Conservation (phyloP, 2,329 filamentous ascomycete species). For the Aspergillus hortae region DNA sequence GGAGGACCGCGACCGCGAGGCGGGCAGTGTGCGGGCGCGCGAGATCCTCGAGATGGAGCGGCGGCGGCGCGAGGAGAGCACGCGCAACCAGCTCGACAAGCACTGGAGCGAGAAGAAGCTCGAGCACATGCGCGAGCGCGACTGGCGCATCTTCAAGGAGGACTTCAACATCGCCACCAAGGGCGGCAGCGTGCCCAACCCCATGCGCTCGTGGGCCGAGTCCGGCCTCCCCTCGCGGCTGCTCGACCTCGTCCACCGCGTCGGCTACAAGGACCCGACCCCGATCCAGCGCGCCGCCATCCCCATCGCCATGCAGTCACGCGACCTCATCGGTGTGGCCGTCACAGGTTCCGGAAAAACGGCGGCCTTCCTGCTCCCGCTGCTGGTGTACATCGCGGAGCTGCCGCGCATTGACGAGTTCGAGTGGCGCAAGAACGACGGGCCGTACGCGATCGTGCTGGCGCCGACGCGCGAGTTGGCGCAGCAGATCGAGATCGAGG, state of each 20-base stretch:
- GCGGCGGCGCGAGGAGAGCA: conserved; percentile 67
- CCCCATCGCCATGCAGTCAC: conserved; percentile 84
- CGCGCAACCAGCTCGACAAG: conserved; percentile 74
- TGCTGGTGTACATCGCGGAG: conserved; percentile 91
- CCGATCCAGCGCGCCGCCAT: conserved; percentile 93
- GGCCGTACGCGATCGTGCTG: conserved; percentile 94
- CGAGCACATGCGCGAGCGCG: conserved; percentile 90
- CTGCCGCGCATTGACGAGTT: conserved; percentile 78
- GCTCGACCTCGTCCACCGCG: conserved; percentile 74
- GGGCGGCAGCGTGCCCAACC: conserved; percentile 86
- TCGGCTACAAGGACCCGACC: conserved; percentile 88
- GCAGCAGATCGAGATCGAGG: conserved; percentile 94
- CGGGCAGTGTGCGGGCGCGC: conserved; percentile 70
- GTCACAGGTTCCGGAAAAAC: conserved; percentile 99
- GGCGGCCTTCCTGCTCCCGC: conserved; percentile 84
- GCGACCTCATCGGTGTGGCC: conserved; percentile 96
- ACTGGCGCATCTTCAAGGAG: conserved; percentile 99
- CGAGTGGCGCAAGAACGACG: conserved; percentile 85
- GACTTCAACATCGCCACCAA: conserved; percentile 97
- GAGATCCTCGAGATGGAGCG: conserved; percentile 83
- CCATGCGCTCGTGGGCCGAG: conserved; percentile 92
- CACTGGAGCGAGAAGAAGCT: conserved; percentile 95
- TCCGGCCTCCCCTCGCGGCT: conserved; percentile 73
- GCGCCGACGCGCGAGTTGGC: conserved; percentile 96
- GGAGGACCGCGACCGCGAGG: conserved; percentile 69